Base-by-base conservation (phyloP, 1,284 basidiomycete genomes). In the Amylostereum areolatum region DNA sequence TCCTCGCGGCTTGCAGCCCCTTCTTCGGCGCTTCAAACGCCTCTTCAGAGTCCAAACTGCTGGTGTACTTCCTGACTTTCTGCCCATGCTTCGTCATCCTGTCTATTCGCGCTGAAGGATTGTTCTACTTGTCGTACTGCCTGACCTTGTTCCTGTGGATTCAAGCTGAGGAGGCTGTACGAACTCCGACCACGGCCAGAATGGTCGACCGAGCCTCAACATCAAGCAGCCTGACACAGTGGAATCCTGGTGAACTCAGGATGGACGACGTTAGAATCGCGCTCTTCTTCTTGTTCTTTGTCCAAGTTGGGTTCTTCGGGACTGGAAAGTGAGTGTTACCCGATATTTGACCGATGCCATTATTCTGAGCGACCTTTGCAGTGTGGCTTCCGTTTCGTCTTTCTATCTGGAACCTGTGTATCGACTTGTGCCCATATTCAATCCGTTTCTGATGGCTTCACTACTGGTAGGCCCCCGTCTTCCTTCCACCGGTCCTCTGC, bases 321-420 rank as follows among this genome's bases (percentile, higher is more conserved):
- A 91, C 83, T 31, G 89, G 89, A 68, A 91, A 91, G 88, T 89
- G 66, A 63, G 87, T 76, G 3, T 24, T 47, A 18, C 31, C 2
- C 46, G 1, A 24, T 5, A 34, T n/a, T 33, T 33, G 18, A 45
- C 27, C 45, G 40, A 12, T 30, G 27, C 18, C 32, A 32, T 47
- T 10, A 12, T 29, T 56, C 27, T 47, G 49, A 40, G 50, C 41
- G 31, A 18, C 18, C n/a, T 44, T 47, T 57, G 37, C 57, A 92
- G 89, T 60, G 85, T 92, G 43, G 89, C 89, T n/a, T 92, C 89
- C 2, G 89, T 92, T 60, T 89, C 89, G 78, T 89, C 89, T 3
- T 95, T 95, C 67, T 95, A 94, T 64, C 75, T 94, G 9, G 90
- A 88, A 42, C 92, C 92, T 0, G 92, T 95, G 7, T 95, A 92